Base-by-base conservation (phyloP, 2,329 filamentous ascomycete species). In the Aspergillus sp. region DNA sequence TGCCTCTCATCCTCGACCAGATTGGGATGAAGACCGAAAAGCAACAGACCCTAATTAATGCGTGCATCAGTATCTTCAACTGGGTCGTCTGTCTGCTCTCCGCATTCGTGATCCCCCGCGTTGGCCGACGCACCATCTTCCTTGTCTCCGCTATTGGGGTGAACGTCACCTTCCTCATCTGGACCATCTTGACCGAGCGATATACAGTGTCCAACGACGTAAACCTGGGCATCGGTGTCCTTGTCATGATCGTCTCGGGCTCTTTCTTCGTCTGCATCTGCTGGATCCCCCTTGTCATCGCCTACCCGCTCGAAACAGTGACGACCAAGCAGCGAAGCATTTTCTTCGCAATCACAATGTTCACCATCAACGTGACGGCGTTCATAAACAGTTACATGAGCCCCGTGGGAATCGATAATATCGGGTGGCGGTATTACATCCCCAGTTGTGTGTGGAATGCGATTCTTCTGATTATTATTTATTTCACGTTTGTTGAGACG, bases 311-410 rank as follows among this genome's bases (percentile, higher is more conserved):
- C 4, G 34, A 54, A 13, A 54, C 52, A 4, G 34, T 54, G 13
- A 54, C 52, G 8, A 54, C 52, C 7, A 54, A 54, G 38, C 52
- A 54, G 4, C 52, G 52, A 7, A 23, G 52, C 9, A 23, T 54
- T 13, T 54, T 41, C 38, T 54, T 54, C 11, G 52, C 52, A 7
- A 54, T 54, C 34, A 41, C 34, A 1, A 41, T 41, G 34, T 41
- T 41, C 11, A 41, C 34, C 34, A 41, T 41, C 34, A 41, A 41
- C 34, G 34, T 41, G 34, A 41, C 34, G 34, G 34, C 34, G 2
- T 41, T 41, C 13, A 5, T 41, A 13, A 41, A 13, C 34, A 13
- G 11, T 5, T 41, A 41, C 11, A 15, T 41, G 11, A 13, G 11
- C 1, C 34, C 34, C 4, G 15, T 41, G 11, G 34, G 34, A 11